phyloP scores from a whole-genome alignment of 352 stramenopile species.

The Pythium sp. region DNA sequence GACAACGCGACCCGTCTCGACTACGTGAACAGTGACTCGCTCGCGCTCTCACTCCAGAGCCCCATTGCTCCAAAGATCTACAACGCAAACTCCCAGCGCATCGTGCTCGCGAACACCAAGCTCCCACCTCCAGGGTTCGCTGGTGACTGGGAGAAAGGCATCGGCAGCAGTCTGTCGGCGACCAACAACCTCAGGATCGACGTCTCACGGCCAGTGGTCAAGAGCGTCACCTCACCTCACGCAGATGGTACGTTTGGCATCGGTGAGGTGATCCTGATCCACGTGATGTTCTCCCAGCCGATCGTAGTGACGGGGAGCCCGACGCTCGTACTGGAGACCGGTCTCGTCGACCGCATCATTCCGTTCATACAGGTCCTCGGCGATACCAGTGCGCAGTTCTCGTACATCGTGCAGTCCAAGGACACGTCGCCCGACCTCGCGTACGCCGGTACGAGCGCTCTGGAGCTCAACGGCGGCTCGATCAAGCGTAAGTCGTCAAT shows the following conservation, averaged over 20 bases:
- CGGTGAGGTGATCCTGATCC: conserved; percentile 64
- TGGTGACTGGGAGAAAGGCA: conserved; percentile 59
- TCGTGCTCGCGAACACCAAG: conserved; percentile 32
- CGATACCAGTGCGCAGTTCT: conserved; percentile 51
- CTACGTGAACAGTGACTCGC: conserved; percentile 64
- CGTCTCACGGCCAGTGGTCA: conserved; percentile 44
- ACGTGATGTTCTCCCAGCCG: conserved; percentile 68
- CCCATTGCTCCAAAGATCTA: conserved; percentile 27
- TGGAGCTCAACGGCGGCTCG: conserved; percentile 56
- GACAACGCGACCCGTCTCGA: conserved; percentile 60
- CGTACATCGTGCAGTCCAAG: conserved; percentile 67
- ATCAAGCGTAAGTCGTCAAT: conserved; percentile 55
- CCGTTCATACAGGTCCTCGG: conserved; percentile 41
- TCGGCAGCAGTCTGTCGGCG: conserved; percentile 55
- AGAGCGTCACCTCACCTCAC: conserved; percentile 51
- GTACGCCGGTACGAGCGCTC: conserved; percentile 41
- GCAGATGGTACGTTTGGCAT: conserved; percentile 68
- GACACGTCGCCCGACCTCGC: conserved; percentile 70
- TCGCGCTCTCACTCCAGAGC: conserved; percentile 36
- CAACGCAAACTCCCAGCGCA: conserved; percentile 43
- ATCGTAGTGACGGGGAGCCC: conserved; percentile 56
- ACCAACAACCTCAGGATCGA: conserved; percentile 54
- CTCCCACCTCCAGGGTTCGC: conserved; percentile 45
- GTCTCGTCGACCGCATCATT: conserved; percentile 56
- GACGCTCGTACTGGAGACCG: conserved; percentile 65